Base-by-base conservation (phyloP, 1,284 basidiomycete species). In the Fomitiporia mediterranea region DNA sequence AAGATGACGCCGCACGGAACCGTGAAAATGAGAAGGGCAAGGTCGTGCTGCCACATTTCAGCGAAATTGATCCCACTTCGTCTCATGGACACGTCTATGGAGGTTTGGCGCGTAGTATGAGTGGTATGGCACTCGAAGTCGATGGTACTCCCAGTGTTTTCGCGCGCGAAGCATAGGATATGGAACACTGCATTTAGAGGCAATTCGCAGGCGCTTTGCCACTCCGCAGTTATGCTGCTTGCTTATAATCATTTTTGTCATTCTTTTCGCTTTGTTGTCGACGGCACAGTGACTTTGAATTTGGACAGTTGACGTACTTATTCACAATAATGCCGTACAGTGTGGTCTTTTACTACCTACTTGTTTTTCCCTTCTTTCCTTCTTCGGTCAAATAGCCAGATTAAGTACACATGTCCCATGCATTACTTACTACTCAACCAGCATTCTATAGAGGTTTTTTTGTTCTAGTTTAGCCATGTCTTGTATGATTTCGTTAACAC, bases 41-140 rank as follows among this genome's bases (percentile, higher is more conserved):
- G 54, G 69, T 71, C 25, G 79, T 77, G 68, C 65, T 85, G 62
- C 82, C 82, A 11, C 74, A 79, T 37, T 84, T 85, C 67, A 81
- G 78, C 67, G 74, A 79, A 70, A 79, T 85, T 58, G 81, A 82
- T 38, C 49, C 49, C 17, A 21, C 25, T 17, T 19, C 43, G 21
- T 43, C 28, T 6, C 40, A 37, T 21, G 46, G 39, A 8, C 39
- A 43, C 17, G 39, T 46, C n/a, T 46, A 46, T 25, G 44, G 44
- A 0, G 44, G 44, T 28, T 15, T 46, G 44, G 27, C 44, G 25
- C 55, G 55, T 35, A 49, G 49, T 25, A 27, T 56, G 48, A 38
- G 54, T 7, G 28, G 23, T 21, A 56, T 56, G 55, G 38, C 44
- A n/a, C 49, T 56, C 39, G 55, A 30, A n/a, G 48, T n/a, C 15